phyloP scores from a whole-genome alignment of 495 filamentous ascomycete species.

The Talaromyces adpressus region DNA sequence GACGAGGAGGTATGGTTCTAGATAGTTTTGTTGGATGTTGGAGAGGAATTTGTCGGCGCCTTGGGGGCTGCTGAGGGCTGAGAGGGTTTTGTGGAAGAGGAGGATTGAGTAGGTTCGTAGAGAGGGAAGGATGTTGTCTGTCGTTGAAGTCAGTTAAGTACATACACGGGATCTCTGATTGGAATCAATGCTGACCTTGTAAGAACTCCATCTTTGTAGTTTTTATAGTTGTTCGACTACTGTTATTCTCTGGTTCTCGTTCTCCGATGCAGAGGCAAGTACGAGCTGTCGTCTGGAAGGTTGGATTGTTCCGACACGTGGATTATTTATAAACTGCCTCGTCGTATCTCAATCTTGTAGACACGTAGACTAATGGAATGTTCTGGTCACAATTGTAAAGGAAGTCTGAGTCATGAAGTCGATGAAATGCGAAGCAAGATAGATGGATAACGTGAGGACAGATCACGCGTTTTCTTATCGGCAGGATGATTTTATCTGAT shows the following conservation, averaged over 20 bases:
- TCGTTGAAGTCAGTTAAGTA: neutral
- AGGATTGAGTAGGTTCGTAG: neutral
- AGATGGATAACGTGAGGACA: neutral
- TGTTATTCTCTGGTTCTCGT: neutral
- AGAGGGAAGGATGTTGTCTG: neutral
- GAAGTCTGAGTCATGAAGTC: neutral
- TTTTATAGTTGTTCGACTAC: neutral
- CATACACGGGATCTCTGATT: neutral
- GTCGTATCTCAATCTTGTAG: neutral
- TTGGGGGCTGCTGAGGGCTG: neutral
- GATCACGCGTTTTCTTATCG: neutral
- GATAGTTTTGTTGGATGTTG: constrained; percentile 14
- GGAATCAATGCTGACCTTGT: neutral
- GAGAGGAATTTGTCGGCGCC: neutral
- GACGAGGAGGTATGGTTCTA: constrained; percentile 34
- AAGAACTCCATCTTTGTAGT: neutral
- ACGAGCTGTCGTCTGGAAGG: neutral
- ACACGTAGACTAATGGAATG: neutral
- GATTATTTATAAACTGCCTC: neutral
- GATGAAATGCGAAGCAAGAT: neutral
- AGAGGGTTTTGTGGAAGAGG: neutral
- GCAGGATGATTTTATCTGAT: neutral
- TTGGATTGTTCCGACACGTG: neutral
- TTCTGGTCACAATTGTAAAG: neutral
- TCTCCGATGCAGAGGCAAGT: neutral